Evolutionary conservation across 2,329 filamentous ascomycete genomes (phyloP), one percentile per base, ranked within the genome.

Genomic region (Colletotrichum sp.): DNA sequence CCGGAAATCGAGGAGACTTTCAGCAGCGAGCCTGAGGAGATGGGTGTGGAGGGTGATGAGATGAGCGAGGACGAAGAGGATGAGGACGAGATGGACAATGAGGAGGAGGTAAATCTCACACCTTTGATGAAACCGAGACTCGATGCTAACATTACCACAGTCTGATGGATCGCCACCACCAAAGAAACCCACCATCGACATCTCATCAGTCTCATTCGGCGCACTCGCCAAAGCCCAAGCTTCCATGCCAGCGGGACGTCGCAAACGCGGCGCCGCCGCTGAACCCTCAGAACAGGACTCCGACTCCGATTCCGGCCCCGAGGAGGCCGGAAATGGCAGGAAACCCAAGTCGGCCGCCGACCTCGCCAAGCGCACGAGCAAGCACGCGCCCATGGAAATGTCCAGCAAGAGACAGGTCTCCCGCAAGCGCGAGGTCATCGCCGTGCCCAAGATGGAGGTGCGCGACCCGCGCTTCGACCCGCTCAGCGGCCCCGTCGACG

Each of bases 401-500:
- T 93, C 95, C 3, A 95, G 94, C 83, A 97, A 96, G 85, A 91
- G 92, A 64, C 94, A 94, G 66, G 97, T 99, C 28, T 93, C 94
- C 3, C 94, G 97, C 71, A 93, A 91, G 81, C 94, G 96, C 67
- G 92, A 93, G 72, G 93, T 97, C 21, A 87, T 98, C 5, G 84
- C 86, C 3, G 84, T 88, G 16, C 89, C 90, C 73, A 95, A 94
- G 81, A 86, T 89, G 2, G 84, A 87, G 56, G 79, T 88, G 24
- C 93, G 96, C 70, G 97, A 99, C 84, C 97, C 97, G 21, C 94
- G 97, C 66, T 99, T 99, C 86, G 95, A 97, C 77, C 90, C 93
- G 1, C 83, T 93, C 14, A 84, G 89, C 52, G 81, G 83, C 55
- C 81, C 80, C 73, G 83, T 87, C 26, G 91, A 94, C 81, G 90